These are phyloP conservation scores for Fusarium anthophilum DNA, from an alignment of 2,329 filamentous ascomycete species.

Conservation along the genomic window DNA sequence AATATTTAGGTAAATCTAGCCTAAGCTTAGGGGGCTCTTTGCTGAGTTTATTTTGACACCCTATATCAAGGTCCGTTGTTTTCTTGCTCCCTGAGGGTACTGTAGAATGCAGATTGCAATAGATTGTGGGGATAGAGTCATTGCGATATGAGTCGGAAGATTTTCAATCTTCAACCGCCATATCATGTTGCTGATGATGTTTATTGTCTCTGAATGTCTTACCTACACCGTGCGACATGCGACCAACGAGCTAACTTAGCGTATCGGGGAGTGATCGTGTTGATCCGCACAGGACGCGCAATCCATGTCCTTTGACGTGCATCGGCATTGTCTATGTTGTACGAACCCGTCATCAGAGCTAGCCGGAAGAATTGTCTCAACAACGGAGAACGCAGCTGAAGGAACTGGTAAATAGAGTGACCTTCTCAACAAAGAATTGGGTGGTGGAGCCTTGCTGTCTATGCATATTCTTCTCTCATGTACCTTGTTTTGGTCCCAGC, in stretches of 20 bases:
- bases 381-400: neutral
- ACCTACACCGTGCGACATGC: constrained; percentile 15
- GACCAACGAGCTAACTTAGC: constrained; percentile 12
- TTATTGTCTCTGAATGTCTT: constrained; percentile 5
- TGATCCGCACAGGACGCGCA: constrained; percentile 31
- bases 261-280: constrained; percentile 23
- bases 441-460: neutral
- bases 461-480: neutral
- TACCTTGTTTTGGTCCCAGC: constrained; percentile 4
- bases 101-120: neutral
- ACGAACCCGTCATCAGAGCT: constrained; percentile 11
- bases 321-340: constrained; percentile 24
- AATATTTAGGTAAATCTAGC: too few species aligned
- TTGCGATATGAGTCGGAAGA: neutral
- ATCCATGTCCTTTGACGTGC: constrained; percentile 33
- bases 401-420: neutral
- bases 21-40: too few species aligned
- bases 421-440: constrained; percentile 25
- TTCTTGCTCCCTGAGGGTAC: too few species aligned
- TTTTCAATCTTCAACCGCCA: neutral
- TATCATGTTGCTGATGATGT: neutral
- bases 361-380: constrained; percentile 8
- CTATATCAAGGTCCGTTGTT: too few species aligned
- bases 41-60: too few species aligned
- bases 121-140: neutral